A percentile compares a stretch with the other conserved stretches of the same genome.
Conservation (phyloP, 2,329 filamentous ascomycete genomes). For the Scorias spongiosa region DNA sequence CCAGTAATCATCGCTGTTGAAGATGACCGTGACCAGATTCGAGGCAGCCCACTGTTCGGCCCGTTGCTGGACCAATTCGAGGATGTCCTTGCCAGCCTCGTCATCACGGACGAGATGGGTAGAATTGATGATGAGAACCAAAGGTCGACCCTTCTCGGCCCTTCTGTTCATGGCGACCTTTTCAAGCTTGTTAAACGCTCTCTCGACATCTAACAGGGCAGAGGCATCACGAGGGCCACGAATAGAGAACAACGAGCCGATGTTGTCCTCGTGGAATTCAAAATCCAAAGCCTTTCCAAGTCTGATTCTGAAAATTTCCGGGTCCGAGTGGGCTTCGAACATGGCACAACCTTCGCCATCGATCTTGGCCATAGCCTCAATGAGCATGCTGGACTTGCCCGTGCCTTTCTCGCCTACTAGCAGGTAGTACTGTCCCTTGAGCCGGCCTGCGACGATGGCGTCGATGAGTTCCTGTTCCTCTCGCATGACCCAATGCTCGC, state of each 20-base stretch:
- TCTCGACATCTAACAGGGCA: conserved; percentile 84
- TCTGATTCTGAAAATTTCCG: conserved; percentile 86
- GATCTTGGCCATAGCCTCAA: conserved; percentile 88
- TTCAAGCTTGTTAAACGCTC: conserved; percentile 93
- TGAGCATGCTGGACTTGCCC: conserved; percentile 90
- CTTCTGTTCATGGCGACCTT: conserved; percentile 74
- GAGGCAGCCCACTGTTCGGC: conserved; percentile 94
- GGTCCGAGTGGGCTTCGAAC: conserved; percentile 90
- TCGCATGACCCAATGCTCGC: conserved; percentile 69
- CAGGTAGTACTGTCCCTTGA: conserved; percentile 74
- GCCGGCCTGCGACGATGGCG: conserved; percentile 59
- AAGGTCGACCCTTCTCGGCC: conserved; percentile 45
- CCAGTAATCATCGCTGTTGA: conserved; percentile 98
- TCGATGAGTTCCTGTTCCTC: conserved; percentile 73
- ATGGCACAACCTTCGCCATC: conserved; percentile 81
- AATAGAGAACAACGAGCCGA: conserved; percentile 90
- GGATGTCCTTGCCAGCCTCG: conserved; percentile 78
- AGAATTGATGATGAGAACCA: conserved; percentile 90
- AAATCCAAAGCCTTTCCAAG: conserved; percentile 90
- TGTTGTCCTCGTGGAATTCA: conserved; percentile 96
- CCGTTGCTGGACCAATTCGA: conserved; percentile 88
- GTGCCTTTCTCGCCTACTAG: conserved; percentile 91
- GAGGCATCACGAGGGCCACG: conserved; percentile 83
- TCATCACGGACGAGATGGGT: conserved; percentile 84
- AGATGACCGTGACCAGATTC: conserved; percentile 78